Evolutionary conservation across 2,329 filamentous ascomycete species (phyloP).

Genomic region (Sclerotinia borealis): DNA sequence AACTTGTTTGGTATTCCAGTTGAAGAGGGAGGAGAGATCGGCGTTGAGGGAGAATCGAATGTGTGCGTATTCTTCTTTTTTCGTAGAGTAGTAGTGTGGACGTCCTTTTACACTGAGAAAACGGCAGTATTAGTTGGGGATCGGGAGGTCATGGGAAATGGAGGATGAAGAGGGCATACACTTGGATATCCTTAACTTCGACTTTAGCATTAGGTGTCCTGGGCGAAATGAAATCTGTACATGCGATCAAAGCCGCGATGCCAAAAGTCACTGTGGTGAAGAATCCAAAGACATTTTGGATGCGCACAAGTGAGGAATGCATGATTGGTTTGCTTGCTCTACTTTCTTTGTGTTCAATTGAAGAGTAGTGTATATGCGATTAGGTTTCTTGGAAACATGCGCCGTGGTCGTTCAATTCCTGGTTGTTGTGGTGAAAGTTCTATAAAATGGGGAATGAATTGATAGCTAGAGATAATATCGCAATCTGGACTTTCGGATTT

Average conservation of each 20-base stretch:
- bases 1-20: slow-evolving; percentile 98
- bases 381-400: not conserved
- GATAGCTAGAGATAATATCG: not conserved
- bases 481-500: slow-evolving; percentile 14
- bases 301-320: slow-evolving; percentile 79
- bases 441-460: not conserved
- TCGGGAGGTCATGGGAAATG: not conserved
- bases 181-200: slow-evolving; percentile 70
- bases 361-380: not conserved
- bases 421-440: not conserved
- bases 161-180: slow-evolving; percentile 48
- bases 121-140: not conserved
- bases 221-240: slow-evolving; percentile 66
- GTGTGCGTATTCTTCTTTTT: slow-evolving; percentile 92
- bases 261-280: slow-evolving; percentile 91
- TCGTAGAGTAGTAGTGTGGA: slow-evolving; percentile 90
- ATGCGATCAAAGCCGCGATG: slow-evolving; percentile 72
- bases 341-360: not conserved
- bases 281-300: slow-evolving; percentile 94
- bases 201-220: slow-evolving; percentile 63
- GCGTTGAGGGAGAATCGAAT: slow-evolving; percentile 90
- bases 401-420: not conserved
- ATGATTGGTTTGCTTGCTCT: slow-evolving; percentile 35
- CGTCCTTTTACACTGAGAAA: slow-evolving; percentile 69
- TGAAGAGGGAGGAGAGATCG: slow-evolving; percentile 88